Evolutionary conservation across 2,329 filamentous ascomycete genomes (phyloP), one percentile per base, ranked within the genome.

Genomic region (Pseudogymnoascus sp.): DNA sequence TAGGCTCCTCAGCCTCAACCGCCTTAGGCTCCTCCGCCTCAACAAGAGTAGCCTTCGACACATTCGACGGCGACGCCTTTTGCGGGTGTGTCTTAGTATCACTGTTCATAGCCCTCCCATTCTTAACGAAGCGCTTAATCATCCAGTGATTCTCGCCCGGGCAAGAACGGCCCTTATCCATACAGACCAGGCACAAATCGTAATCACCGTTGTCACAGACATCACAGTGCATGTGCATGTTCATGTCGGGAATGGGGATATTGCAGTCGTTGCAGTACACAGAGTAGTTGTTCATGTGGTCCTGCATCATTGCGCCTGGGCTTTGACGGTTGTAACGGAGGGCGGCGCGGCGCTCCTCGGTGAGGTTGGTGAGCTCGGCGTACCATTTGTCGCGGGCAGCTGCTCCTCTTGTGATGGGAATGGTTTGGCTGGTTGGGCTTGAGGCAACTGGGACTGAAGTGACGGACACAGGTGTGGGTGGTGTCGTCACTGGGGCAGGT

Each of bases 181-280:
- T 85, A 71, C 95, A 99, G 5, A 80, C 76, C 67, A 86, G 83
- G 80, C 96, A 99, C 31, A 99, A 84, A 73, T 99, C 95, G 71
- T 93, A 99, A 75, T 99, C 95, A 42, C 93, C 95, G 64, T 89
- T 85, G 68, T 97, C 91, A 73, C 95, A 99, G 64, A 89, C 90
- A 68, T 90, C 90, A 80, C 96, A 99, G 78, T 99, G 95, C 21
- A 76, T 90, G 77, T 99, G 93, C 61, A 86, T 97, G 77, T 99
- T 93, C 61, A 86, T 84, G 69, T 91, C 86, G 29, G 88, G 84
- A 71, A 97, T 91, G 45, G 86, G 84, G 66, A 80, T 81, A 69
- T 91, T 88, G 76, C 95, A 99, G 74, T 85, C 83, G 78, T 99
- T 97, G 84, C 95, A 99, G 80, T 90, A 96, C 51, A 99, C 92